These are phyloP conservation scores for Dryas alaskensis DNA, from an alignment of 306 rosid species.

Conservation along the genomic window DNA sequence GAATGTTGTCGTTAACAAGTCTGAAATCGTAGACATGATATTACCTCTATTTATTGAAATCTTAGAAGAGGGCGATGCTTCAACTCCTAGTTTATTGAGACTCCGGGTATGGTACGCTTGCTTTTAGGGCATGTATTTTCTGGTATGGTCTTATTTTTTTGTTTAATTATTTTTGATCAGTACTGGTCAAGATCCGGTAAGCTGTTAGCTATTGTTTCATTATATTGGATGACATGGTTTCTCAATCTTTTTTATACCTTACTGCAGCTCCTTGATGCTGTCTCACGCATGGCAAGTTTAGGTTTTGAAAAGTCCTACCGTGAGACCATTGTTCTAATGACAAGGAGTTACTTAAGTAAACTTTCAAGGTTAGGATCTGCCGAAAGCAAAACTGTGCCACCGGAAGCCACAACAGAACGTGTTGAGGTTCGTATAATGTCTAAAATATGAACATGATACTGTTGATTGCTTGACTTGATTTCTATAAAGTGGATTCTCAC, in stretches of 20 bases:
- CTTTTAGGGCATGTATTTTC: constrained; percentile 35
- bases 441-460: constrained; percentile 27
- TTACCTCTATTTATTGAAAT: constrained; percentile 92
- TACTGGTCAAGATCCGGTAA: neutral
- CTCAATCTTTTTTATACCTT: constrained; percentile 24
- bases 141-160: constrained; percentile 16
- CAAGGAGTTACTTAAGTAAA: constrained; percentile 90
- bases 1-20: constrained; percentile 68
- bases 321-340: constrained; percentile 93
- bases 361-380: constrained; percentile 86
- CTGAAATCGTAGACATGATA: constrained; percentile 85
- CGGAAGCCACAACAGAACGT: constrained; percentile 89
- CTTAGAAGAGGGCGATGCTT: constrained; percentile 98
- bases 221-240: constrained; percentile 13
- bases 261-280: constrained; percentile 92
- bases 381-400: constrained; percentile 83
- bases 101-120: constrained; percentile 72
- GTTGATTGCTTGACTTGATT: constrained; percentile 39
- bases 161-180: constrained; percentile 14
- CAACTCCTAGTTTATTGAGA: constrained; percentile 89
- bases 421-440: constrained; percentile 71
- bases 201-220: constrained; percentile 23
- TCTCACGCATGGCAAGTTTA: constrained; percentile 92
- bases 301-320: constrained; percentile 99
- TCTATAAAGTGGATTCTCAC: constrained; percentile 70